Evolutionary conservation across 345 rosid genomes (phyloP), one percentile per base, ranked within the genome.

Genomic region (Citrus maxima): DNA sequence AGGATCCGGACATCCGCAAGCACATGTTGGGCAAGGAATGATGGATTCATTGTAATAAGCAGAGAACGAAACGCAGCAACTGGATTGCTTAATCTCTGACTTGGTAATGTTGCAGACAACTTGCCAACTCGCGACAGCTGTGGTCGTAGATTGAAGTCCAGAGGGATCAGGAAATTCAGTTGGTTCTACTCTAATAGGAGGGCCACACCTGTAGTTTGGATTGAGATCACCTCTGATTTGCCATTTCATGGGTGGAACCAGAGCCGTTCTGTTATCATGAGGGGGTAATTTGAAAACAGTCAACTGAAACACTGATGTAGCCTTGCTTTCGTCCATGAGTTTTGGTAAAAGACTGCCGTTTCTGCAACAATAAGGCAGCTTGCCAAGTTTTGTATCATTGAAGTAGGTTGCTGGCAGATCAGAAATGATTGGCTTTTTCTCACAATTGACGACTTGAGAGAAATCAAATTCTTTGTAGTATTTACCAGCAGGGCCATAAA

Each of bases 31-130:
- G 82, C 99, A 97, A 3, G 99, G 99, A 62, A 97, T 77, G 7
- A 86, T 90, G 2, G 97, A 92, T 24, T 82, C 89, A 59, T 89
- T 93, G 86, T 93, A 97, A 75, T 85, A 97, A 16, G 99, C 98
- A 16, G 98, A 92, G 88, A 92, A 94, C 0, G 99, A 93, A n/a
- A 94, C 99, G 54, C 99, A 97, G 75, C 98, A 97, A 63, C 83
- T 82, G 2, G 98, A 60, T 37, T 88, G 82, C 46, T 84, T 85
- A 2, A 76, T 75, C 85, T 92, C 92, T 0, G 97, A 95, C 67
- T 82, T 87, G 0, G 97, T 85, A 35, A 97, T 92, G 85, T 94
- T 94, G 86, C 99, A 94, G 4, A 87, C 87, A 2, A 97, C 79
- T 79, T 94, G 98, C 92, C 93, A 97, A 72, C 88, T 94, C 6